These are phyloP conservation scores for Mycogone perniciosa DNA, from an alignment of 2,329 filamentous ascomycete genomes.

Conservation along the genomic window DNA sequence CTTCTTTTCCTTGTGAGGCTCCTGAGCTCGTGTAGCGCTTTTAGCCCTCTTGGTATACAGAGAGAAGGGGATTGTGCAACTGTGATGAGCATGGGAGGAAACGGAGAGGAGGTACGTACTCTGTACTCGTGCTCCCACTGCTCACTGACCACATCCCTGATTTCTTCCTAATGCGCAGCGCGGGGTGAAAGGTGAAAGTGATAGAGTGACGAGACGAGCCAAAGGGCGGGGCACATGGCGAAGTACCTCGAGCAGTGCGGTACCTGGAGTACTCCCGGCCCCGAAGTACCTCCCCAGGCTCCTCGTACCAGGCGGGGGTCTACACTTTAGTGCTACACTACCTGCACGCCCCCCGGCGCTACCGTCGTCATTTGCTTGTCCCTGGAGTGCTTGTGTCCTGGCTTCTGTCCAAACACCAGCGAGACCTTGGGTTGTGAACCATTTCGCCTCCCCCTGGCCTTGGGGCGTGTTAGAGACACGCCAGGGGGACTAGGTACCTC, in stretches of 20 bases:
- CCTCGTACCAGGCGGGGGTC: constrained; percentile 4
- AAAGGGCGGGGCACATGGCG: constrained; percentile 7
- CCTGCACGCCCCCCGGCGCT: constrained; percentile 2
- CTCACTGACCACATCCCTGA: not conserved
- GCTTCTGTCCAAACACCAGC: constrained; percentile 1
- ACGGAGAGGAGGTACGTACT: not conserved
- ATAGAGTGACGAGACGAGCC: not conserved
- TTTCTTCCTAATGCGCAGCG: constrained; percentile 1
- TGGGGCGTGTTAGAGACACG: not conserved
- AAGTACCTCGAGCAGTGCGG: constrained; percentile 6
- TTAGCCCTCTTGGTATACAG: too few relatives aligned
- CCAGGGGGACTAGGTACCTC: not conserved
- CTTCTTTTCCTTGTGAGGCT: too few relatives aligned
- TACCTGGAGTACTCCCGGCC: constrained; percentile 3
- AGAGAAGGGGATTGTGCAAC: too few relatives aligned
- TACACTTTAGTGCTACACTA: not conserved
- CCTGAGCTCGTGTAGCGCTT: too few relatives aligned
- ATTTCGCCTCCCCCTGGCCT: constrained; percentile 9
- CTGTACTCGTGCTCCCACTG: not conserved
- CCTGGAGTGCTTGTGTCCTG: constrained; percentile 1
- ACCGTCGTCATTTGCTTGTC: constrained; percentile 8
- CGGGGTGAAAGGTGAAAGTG: constrained; percentile 7
- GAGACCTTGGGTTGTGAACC: not conserved
- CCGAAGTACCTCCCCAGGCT: constrained; percentile 3
- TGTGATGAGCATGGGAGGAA: not conserved